phyloP scores from a whole-genome alignment of 225 moss, liverwort and hornwort genomes.

The Polytrichum commune region DNA sequence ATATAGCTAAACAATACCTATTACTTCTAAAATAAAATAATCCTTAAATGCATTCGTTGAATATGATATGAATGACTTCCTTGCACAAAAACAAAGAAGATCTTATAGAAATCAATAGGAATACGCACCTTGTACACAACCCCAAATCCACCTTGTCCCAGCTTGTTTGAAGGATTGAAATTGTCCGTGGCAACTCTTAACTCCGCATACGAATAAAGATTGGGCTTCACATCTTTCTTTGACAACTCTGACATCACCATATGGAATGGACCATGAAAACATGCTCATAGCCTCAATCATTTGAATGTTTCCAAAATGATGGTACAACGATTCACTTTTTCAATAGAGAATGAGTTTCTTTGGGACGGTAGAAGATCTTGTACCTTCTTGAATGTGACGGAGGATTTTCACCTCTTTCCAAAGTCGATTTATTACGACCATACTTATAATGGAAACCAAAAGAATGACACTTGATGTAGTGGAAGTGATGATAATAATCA shows the following conservation, averaged over 20 bases:
- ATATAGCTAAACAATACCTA: too few relatives aligned
- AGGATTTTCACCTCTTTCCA: not conserved
- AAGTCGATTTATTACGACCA: not conserved
- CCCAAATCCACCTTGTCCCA: slow-evolving; percentile 8
- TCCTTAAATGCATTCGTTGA: too few relatives aligned
- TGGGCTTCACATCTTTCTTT: slow-evolving; percentile 6
- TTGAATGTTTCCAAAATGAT: not conserved
- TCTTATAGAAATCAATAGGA: not conserved
- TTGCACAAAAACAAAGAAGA: too few relatives aligned
- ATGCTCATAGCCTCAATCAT: not conserved
- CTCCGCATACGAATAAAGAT: not conserved
- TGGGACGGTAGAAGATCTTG: not conserved
- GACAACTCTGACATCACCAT: slow-evolving; percentile 1
- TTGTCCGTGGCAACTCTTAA: not conserved
- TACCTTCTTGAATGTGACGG: not conserved
- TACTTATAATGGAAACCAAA: not conserved
- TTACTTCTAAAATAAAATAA: too few relatives aligned
- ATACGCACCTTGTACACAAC: slow-evolving; percentile 2
- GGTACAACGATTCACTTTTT: not conserved
- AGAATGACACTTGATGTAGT: not conserved
- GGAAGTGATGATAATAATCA: not conserved
- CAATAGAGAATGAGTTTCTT: not conserved
- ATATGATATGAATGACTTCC: too few relatives aligned
- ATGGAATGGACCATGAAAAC: not conserved
- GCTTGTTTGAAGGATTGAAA: not conserved